Evolutionary conservation across 1,284 basidiomycete species (phyloP).

Genomic region (Ceratobasidium sp.): DNA sequence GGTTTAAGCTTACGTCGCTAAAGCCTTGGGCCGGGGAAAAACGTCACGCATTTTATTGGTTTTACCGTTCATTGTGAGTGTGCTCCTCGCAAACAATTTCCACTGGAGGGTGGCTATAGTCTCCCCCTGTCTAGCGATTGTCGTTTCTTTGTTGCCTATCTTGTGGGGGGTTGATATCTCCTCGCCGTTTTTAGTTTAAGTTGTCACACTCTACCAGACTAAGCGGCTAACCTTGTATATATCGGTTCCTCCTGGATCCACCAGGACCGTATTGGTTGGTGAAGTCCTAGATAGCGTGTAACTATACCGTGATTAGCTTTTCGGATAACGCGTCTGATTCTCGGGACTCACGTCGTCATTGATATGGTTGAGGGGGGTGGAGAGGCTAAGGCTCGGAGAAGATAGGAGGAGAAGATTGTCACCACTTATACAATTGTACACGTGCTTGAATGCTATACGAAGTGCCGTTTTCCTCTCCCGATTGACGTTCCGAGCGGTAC

Average conservation of each 20-base stretch:
- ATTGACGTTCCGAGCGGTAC: too few species aligned
- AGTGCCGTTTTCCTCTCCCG: too few species aligned
- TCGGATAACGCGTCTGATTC: too few species aligned
- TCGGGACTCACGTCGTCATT: too few species aligned
- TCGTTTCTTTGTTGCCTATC: not conserved
- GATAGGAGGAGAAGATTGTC: too few species aligned
- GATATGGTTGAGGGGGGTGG: too few species aligned
- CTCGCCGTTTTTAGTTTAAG: too few species aligned
- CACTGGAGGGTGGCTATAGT: conserved; percentile 14
- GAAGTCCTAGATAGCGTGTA: conserved; percentile 26
- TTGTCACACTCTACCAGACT: not conserved
- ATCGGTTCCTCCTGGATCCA: conserved; percentile 3
- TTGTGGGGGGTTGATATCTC: not conserved
- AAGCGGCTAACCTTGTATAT: conserved; percentile 29
- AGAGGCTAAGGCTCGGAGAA: too few species aligned
- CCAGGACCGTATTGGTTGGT: conserved; percentile 26
- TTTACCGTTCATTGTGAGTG: conserved; percentile 22
- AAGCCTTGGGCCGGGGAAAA: not conserved
- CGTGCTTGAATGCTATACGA: too few species aligned
- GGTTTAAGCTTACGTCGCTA: conserved; percentile 4
- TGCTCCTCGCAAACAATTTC: conserved; percentile 13
- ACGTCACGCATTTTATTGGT: not conserved
- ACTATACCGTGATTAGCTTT: not conserved
- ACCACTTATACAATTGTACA: too few species aligned
- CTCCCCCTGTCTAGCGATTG: conserved; percentile 1